A percentile compares a stretch with the other conserved stretches of the same genome.
These are phyloP conservation scores for Sanguinoderma infundibulare DNA, from an alignment of 1,284 basidiomycete species.

Conservation along the genomic window DNA sequence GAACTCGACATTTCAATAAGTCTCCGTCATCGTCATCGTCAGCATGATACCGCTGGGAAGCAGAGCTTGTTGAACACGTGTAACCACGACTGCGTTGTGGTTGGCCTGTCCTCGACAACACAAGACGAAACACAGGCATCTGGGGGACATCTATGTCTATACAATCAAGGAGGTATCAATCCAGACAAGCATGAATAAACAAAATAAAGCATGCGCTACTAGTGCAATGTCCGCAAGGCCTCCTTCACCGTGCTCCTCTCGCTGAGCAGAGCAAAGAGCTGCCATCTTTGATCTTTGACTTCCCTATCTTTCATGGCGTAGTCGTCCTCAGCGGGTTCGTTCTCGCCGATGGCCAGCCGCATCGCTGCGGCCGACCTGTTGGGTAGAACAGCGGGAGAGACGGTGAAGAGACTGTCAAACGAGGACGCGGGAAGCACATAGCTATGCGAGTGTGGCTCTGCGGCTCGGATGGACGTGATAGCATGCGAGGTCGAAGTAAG, in stretches of 20 bases:
- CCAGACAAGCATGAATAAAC: not conserved
- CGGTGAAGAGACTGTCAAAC: conserved; percentile 76
- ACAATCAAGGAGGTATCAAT: not conserved
- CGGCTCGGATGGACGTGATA: conserved; percentile 75
- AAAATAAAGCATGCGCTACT: not conserved
- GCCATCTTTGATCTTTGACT: conserved; percentile 71
- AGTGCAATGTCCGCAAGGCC: conserved; percentile 43
- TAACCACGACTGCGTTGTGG: too few species aligned
- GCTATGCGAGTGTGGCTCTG: conserved; percentile 49
- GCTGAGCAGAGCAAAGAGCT: conserved; percentile 73
- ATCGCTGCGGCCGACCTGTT: conserved; percentile 76
- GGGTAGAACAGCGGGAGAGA: conserved; percentile 77
- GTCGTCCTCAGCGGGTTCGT: conserved; percentile 57
- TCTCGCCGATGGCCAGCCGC: conserved; percentile 64
- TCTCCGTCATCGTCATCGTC: too few species aligned
- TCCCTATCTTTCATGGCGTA: conserved; percentile 65
- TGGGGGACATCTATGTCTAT: not conserved
- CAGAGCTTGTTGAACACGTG: too few species aligned
- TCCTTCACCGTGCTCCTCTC: conserved; percentile 78
- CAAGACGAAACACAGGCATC: too few species aligned
- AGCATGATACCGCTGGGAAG: too few species aligned
- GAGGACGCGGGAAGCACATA: conserved; percentile 66
- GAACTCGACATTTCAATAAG: too few species aligned
- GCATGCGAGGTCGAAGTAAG: conserved; percentile 76
- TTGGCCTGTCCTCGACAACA: too few species aligned